phyloP scores from a whole-genome alignment of 495 filamentous ascomycete genomes.

The Penicillium paxilli region DNA sequence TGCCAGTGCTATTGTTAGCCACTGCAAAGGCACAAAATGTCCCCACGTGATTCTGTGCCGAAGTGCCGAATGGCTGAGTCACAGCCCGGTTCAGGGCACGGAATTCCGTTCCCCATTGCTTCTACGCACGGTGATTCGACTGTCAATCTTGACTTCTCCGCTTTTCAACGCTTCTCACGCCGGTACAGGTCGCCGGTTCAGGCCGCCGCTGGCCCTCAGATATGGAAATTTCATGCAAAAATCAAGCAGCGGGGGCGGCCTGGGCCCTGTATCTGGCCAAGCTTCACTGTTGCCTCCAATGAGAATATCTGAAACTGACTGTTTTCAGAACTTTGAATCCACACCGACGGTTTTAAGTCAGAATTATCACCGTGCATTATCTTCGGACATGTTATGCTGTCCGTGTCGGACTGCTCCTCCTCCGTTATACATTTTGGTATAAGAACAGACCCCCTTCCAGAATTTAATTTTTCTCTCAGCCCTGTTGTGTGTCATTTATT shows the following conservation, averaged over 20 bases:
- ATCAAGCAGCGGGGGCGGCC: background rate
- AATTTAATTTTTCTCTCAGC: background rate
- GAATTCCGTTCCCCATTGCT: background rate
- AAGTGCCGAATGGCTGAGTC: background rate
- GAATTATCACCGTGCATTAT: constrained; percentile 12
- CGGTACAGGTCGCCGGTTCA: background rate
- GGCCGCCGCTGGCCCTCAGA: background rate
- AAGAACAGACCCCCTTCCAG: background rate
- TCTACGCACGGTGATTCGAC: background rate
- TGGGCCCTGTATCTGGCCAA: background rate
- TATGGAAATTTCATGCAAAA: background rate
- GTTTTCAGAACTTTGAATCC: background rate
- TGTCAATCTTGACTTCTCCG: background rate
- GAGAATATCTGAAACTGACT: background rate
- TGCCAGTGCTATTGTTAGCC: too few relatives aligned
- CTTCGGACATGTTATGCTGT: constrained; percentile 4
- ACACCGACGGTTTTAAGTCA: constrained; percentile 2
- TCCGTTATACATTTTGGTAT: constrained; percentile 6
- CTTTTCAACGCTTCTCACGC: background rate
- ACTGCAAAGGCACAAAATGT: too few relatives aligned
- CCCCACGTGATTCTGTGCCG: background rate
- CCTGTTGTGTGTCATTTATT: background rate
- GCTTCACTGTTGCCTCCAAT: constrained; percentile 4
- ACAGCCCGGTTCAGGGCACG: background rate
- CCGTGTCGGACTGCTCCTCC: background rate